Evolutionary conservation across 73 alveolate species (phyloP).

Genomic region (Paramecium caudatum): DNA sequence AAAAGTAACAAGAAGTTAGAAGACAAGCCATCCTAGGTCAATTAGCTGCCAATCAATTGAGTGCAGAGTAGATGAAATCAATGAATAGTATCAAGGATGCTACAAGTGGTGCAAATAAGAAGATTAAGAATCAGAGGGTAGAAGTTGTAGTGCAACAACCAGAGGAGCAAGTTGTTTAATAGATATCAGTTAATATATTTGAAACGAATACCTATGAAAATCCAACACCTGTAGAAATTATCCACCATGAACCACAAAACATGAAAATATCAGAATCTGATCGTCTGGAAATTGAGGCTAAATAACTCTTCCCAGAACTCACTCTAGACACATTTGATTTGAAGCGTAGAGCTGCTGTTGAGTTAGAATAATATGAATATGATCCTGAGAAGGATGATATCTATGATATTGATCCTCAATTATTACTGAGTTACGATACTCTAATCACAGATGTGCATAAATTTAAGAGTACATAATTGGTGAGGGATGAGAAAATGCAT

Average conservation of each 20-base stretch:
- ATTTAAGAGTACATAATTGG: constrained; percentile 24
- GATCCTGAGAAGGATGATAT: constrained; percentile 51
- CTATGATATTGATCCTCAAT: constrained; percentile 45
- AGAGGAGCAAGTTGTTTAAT: not conserved
- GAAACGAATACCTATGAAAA: constrained; percentile 19
- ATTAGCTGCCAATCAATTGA: not conserved
- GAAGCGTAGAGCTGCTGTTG: not conserved
- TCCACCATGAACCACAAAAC: not conserved
- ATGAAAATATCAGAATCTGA: constrained; percentile 58
- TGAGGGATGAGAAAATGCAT: constrained; percentile 77
- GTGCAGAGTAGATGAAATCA: not conserved
- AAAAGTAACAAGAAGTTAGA: not conserved
- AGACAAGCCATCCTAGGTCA: not conserved
- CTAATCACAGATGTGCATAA: constrained; percentile 42
- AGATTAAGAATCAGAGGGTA: not conserved
- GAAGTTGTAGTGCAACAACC: not conserved
- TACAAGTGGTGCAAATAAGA: not conserved
- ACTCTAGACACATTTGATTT: constrained; percentile 70
- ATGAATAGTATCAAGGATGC: constrained; percentile 40
- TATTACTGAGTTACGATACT: constrained; percentile 50
- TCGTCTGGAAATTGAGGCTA: constrained; percentile 66
- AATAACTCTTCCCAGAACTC: constrained; percentile 70
- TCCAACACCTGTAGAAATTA: constrained; percentile 4
- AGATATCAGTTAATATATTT: not conserved
- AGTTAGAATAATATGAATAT: constrained; percentile 10